These are phyloP conservation scores for Exophiala viscosa DNA, from an alignment of 2,329 filamentous ascomycete genomes.

Conservation along the genomic window DNA sequence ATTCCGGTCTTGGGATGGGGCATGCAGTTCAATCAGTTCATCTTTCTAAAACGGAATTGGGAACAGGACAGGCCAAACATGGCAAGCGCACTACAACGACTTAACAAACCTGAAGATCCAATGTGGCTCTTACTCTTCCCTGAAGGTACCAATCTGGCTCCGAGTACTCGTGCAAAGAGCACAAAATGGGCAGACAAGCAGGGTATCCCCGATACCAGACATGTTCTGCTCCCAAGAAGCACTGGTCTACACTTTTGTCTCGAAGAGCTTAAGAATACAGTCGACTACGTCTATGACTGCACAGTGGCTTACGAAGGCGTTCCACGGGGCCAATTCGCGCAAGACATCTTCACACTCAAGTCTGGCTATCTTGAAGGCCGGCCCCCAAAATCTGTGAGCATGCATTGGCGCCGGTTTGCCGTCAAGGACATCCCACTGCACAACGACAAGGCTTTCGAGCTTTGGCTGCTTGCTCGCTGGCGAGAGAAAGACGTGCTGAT, in stretches of 20 bases:
- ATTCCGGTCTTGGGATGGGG: constrained; percentile 76
- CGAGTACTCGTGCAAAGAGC: constrained; percentile 67
- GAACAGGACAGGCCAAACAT: constrained; percentile 72
- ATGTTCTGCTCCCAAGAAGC: constrained; percentile 72
- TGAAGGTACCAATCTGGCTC: constrained; percentile 77
- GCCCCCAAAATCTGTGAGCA: constrained; percentile 82
- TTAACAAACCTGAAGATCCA: constrained; percentile 61
- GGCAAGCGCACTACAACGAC: constrained; percentile 66
- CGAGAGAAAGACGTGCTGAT: constrained; percentile 79
- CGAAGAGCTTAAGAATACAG: constrained; percentile 66
- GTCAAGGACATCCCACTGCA: constrained; percentile 71
- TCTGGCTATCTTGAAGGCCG: constrained; percentile 78
- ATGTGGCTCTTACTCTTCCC: constrained; percentile 92
- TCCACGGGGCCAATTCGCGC: constrained; percentile 62
- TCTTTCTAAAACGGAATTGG: constrained; percentile 90
- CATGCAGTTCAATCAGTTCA: constrained; percentile 84
- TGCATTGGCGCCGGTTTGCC: constrained; percentile 79
- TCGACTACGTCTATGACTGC: constrained; percentile 77
- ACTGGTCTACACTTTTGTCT: constrained; percentile 78
- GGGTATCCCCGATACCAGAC: constrained; percentile 67
- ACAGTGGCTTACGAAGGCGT: constrained; percentile 35
- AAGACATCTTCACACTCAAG: constrained; percentile 72
- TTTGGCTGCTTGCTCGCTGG: constrained; percentile 77
- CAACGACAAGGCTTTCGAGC: constrained; percentile 64
- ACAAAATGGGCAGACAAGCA: constrained; percentile 73